Percentiles rank a stretch among this genome's conserved stretches.
These are phyloP conservation scores for Sugiyamaella qingdaonensis DNA, from an alignment of 805 yeast genomes.

Conservation along the genomic window DNA sequence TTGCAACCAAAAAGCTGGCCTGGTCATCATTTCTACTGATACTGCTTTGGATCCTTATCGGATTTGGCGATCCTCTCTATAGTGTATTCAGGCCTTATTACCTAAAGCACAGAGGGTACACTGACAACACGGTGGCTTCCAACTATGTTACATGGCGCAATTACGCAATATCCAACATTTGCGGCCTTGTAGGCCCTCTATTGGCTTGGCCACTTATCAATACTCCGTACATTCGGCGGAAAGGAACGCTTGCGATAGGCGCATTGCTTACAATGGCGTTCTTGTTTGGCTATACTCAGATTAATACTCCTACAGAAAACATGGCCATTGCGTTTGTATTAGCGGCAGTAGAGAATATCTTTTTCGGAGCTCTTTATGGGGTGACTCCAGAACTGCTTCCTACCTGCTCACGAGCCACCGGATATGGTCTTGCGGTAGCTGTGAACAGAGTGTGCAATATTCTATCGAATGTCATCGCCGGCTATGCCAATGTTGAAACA, in stretches of 20 bases:
- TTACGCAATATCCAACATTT: constrained; percentile 41
- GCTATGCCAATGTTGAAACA: constrained; percentile 44
- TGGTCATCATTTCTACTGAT: constrained; percentile 42
- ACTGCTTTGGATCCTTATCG: constrained; percentile 54
- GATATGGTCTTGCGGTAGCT: constrained; percentile 47
- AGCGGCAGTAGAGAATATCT: constrained; percentile 22
- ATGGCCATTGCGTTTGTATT: constrained; percentile 41
- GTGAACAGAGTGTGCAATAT: constrained; percentile 43
- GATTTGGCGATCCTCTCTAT: constrained; percentile 54
- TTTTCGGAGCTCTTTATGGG: constrained; percentile 45
- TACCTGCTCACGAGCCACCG: constrained; percentile 38
- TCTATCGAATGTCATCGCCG: constrained; percentile 47
- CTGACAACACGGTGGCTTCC: constrained; percentile 25
- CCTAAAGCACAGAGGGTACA: constrained; percentile 47
- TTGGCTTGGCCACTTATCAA: constrained; percentile 36
- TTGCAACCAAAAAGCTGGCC: constrained; percentile 43
- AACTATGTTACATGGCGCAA: constrained; percentile 26
- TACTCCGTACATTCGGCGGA: constrained; percentile 42
- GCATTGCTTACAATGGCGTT: constrained; percentile 53
- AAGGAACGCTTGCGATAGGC: constrained; percentile 53
- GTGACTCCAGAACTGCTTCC: constrained; percentile 49
- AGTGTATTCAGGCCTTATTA: constrained; percentile 53
- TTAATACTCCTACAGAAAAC: constrained; percentile 50
- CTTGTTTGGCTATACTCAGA: constrained; percentile 60
- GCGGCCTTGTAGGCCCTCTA: constrained; percentile 51